These are phyloP conservation scores for Talaromyces sp. DNA, from an alignment of 2,329 filamentous ascomycete species.

Conservation along the genomic window DNA sequence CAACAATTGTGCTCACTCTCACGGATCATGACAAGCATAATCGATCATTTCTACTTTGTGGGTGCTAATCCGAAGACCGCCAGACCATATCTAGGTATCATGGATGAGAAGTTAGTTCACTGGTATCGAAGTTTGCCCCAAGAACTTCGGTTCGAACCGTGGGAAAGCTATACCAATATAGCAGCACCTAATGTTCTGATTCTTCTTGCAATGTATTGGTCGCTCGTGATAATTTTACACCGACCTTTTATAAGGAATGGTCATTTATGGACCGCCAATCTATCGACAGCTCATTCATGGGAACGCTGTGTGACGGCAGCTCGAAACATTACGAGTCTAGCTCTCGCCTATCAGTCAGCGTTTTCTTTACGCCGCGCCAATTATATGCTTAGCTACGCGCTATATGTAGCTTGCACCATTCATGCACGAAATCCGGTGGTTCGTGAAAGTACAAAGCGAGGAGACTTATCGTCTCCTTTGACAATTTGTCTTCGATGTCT, in stretches of 20 bases:
- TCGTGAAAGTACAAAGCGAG: background rate
- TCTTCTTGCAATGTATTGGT: slow-evolving; percentile 34
- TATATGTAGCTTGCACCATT: slow-evolving; percentile 44
- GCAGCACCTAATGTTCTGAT: background rate
- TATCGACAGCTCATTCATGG: slow-evolving; percentile 25
- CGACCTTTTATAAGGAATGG: slow-evolving; percentile 42
- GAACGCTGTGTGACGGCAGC: slow-evolving; percentile 36
- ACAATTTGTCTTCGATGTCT: background rate
- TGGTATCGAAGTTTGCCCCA: slow-evolving; percentile 31
- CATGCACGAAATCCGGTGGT: slow-evolving; percentile 34
- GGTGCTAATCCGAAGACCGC: slow-evolving; percentile 28
- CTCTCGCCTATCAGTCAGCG: slow-evolving; percentile 34
- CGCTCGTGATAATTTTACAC: slow-evolving; percentile 46
- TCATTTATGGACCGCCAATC: slow-evolving; percentile 23
- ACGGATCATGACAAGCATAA: slow-evolving; percentile 38
- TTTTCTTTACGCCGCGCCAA: slow-evolving; percentile 40
- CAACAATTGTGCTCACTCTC: slow-evolving; percentile 35
- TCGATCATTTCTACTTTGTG: slow-evolving; percentile 34
- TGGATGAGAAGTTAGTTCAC: slow-evolving; percentile 26
- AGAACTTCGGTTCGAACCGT: slow-evolving; percentile 16
- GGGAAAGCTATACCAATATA: background rate
- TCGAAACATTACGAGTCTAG: slow-evolving; percentile 36
- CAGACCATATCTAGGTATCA: slow-evolving; percentile 25
- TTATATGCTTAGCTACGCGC: slow-evolving; percentile 43
- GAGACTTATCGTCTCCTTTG: background rate